A percentile compares a stretch with the other conserved stretches of the same genome.
Evolutionary conservation across 23 red algal genomes (phyloP).

Genomic region (Gracilaria vermiculophylla): DNA sequence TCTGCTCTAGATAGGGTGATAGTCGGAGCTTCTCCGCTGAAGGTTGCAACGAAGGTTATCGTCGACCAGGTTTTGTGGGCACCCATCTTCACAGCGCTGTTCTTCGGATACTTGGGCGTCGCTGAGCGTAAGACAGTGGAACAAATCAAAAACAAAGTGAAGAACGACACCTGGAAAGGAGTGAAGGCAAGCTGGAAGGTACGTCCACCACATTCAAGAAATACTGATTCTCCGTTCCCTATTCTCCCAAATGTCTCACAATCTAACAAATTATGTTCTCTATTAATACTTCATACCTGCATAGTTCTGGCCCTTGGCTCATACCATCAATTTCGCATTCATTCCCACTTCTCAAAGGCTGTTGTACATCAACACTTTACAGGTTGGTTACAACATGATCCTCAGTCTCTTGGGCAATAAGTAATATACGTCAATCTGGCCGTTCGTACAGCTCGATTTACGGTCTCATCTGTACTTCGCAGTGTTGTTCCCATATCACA

Average conservation of each 20-base stretch:
- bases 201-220: not conserved
- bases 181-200: conserved; percentile 96
- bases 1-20: conserved; percentile 71
- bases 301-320: conserved; percentile 92
- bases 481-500: not conserved
- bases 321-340: conserved; percentile 93
- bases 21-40: conserved; percentile 70
- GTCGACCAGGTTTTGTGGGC: conserved; percentile 96
- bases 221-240: not conserved
- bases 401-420: conserved; percentile 66
- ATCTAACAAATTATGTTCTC: not conserved
- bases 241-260: not conserved
- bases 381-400: conserved; percentile 75
- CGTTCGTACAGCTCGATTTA: not conserved
- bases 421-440: not conserved
- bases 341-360: conserved; percentile 88
- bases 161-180: conserved; percentile 80
- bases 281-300: not conserved
- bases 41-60: conserved; percentile 90
- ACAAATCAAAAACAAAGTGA: conserved; percentile 76
- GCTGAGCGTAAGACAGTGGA: conserved; percentile 71
- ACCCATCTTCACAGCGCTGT: conserved; percentile 89
- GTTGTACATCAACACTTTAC: conserved; percentile 97
- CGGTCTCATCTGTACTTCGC: not conserved
- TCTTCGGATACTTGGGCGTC: conserved; percentile 78